Evolutionary conservation across 1,284 basidiomycete genomes (phyloP), one percentile per base, ranked within the genome.

Genomic region (Trichosporon inkin): DNA sequence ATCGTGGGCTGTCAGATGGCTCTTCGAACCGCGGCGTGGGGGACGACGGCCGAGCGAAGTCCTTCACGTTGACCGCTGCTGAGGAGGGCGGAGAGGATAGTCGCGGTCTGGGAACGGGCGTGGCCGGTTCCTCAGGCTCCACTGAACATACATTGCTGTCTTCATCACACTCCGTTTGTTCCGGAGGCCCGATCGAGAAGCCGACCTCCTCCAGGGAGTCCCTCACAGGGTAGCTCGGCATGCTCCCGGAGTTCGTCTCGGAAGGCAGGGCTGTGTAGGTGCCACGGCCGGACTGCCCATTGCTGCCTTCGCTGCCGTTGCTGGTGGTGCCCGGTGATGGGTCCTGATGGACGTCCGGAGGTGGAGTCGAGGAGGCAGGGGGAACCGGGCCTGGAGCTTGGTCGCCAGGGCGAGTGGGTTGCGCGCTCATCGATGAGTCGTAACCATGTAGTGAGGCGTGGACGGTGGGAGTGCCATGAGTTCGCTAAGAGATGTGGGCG

Each of bases 401-500:
- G 14, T 49, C 22, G 44, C 44, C 44, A 16, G 44, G 44, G 44
- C 44, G 24, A 19, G 44, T n/a, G 24, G 28, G 13, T 28, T 32
- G 44, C 16, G 44, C 24, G 44, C 44, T 49, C 44, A 49, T 49
- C 22, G 44, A 13, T 49, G 44, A 24, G 24, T 19, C 16, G 44
- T 49, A 13, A 49, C 44, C 44, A 49, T 32, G 44, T 22, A 24
- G 16, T 49, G 22, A 49, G 44, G 44, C 44, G 19, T 49, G 24
- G 16, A 49, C 28, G 24, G 24, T 49, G 24, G 44, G 3, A 32
- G 6, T 14, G 24, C 44, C 44, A 49, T 49, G 16, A 49, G 44
- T 49, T 49, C 14, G 7, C 14, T 49, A 24, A 13, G 44, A 28
- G 10, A n/a, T 32, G 44, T 16, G n/a, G 28, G 44, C 16, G 44